Evolutionary conservation across 2,329 filamentous ascomycete genomes (phyloP).

Genomic region (Aspergillus melleus): DNA sequence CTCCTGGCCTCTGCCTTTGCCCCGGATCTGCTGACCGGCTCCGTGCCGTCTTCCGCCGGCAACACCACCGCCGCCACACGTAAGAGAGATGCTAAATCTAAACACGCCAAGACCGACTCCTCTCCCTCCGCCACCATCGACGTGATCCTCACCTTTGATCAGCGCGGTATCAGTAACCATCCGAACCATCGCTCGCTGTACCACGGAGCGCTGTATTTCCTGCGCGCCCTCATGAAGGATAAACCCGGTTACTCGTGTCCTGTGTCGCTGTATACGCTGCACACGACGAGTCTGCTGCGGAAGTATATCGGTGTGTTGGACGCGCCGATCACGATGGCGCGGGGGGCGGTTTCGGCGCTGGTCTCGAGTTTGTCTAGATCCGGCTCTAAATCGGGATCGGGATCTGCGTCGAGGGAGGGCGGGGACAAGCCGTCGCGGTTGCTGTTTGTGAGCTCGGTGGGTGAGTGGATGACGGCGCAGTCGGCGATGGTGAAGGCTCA

Average conservation of each 20-base stretch:
- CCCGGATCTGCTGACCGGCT: constrained; percentile 54
- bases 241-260: constrained; percentile 67
- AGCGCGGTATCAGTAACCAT: constrained; percentile 77
- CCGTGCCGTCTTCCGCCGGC: neutral
- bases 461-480: constrained; percentile 67
- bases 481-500: constrained; percentile 87
- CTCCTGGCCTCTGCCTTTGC: constrained; percentile 74
- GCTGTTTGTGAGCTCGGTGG: constrained; percentile 69
- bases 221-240: constrained; percentile 64
- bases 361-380: constrained; percentile 7
- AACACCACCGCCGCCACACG: constrained; percentile 34
- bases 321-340: constrained; percentile 65
- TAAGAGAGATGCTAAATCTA: constrained; percentile 22
- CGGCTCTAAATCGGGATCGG: constrained; percentile 17
- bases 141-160: constrained; percentile 86
- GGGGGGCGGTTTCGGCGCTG: constrained; percentile 49
- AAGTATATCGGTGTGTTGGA: constrained; percentile 84
- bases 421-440: constrained; percentile 60
- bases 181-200: constrained; percentile 92
- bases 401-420: constrained; percentile 29
- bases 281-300: constrained; percentile 67
- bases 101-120: constrained; percentile 22
- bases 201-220: constrained; percentile 74
- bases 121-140: constrained; percentile 65
- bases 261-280: constrained; percentile 82